A percentile compares a stretch with the other conserved stretches of the same genome.
These are phyloP conservation scores for Thalassiosira livingstoniorum DNA, from an alignment of 352 stramenopile genomes.

Conservation along the genomic window DNA sequence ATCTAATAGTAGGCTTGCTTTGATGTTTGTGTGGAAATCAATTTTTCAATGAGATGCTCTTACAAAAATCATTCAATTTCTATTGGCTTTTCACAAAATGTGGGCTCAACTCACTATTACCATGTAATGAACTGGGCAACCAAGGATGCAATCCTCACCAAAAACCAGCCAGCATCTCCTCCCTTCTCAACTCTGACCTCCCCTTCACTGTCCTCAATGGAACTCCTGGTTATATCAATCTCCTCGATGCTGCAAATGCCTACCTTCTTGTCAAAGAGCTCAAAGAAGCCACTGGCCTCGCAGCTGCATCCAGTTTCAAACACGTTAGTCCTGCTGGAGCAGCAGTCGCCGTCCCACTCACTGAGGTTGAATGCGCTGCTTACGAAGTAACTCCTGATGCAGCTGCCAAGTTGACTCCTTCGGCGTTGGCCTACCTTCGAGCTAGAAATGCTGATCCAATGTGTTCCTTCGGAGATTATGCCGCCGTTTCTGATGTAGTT, in stretches of 20 bases:
- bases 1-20: too few species aligned
- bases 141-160: constrained; percentile 98
- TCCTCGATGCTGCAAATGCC: constrained; percentile 98
- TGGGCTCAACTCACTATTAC: too few species aligned
- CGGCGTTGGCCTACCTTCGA: constrained; percentile 97
- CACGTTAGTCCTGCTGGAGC: constrained; percentile 96
- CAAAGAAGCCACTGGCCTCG: constrained; percentile 92
- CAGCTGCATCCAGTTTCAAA: constrained; percentile 98
- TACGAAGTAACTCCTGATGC: constrained; percentile 92
- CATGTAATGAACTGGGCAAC: too few species aligned
- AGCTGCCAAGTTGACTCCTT: constrained; percentile 90
- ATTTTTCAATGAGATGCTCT: too few species aligned
- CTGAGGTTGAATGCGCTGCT: constrained; percentile 89
- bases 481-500: constrained; percentile 97
- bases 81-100: too few species aligned
- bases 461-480: constrained; percentile 99
- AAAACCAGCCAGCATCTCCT: constrained; percentile 91
- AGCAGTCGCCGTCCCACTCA: constrained; percentile 97
- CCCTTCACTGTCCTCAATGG: constrained; percentile 88
- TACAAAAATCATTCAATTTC: too few species aligned
- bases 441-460: constrained; percentile 98
- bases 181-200: constrained; percentile 73
- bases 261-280: constrained; percentile 99
- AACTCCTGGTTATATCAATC: constrained; percentile 99
- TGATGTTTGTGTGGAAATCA: too few species aligned